phyloP scores from a whole-genome alignment of 2,329 filamentous ascomycete genomes.

The Aspergillus aculeatinus region DNA sequence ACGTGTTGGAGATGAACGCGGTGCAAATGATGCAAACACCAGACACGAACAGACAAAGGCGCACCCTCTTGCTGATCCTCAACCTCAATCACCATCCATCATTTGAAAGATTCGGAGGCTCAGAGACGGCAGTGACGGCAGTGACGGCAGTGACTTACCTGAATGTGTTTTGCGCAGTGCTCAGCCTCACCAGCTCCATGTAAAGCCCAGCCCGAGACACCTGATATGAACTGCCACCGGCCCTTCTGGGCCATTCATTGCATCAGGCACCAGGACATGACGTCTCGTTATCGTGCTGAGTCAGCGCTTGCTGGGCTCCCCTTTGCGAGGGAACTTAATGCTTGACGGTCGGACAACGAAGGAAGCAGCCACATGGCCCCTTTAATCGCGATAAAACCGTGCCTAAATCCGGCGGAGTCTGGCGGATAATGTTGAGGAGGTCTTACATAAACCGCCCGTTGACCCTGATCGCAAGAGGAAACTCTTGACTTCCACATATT shows the following conservation, averaged over 20 bases:
- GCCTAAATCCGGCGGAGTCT: background rate
- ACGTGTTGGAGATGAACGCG: background rate
- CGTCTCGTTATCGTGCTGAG: conserved; percentile 6
- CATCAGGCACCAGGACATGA: conserved; percentile 1
- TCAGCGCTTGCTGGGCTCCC: background rate
- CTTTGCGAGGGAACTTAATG: background rate
- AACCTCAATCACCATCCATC: background rate
- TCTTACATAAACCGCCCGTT: background rate
- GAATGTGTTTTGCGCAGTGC: background rate
- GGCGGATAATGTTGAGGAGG: background rate
- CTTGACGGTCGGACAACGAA: background rate
- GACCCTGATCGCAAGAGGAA: background rate
- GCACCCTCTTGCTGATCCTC: background rate
- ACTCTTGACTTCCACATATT: background rate
- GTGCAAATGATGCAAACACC: conserved; percentile 6
- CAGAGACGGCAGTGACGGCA: background rate
- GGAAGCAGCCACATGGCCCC: conserved; percentile 1
- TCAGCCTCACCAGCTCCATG: background rate
- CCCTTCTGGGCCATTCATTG: background rate
- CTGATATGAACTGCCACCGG: background rate
- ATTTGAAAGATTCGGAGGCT: background rate
- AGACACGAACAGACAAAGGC: background rate
- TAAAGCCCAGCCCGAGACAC: no score
- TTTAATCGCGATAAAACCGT: background rate
- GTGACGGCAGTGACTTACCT: background rate